phyloP scores from a whole-genome alignment of 345 rosid species.

The Rhodamnia argentea region DNA sequence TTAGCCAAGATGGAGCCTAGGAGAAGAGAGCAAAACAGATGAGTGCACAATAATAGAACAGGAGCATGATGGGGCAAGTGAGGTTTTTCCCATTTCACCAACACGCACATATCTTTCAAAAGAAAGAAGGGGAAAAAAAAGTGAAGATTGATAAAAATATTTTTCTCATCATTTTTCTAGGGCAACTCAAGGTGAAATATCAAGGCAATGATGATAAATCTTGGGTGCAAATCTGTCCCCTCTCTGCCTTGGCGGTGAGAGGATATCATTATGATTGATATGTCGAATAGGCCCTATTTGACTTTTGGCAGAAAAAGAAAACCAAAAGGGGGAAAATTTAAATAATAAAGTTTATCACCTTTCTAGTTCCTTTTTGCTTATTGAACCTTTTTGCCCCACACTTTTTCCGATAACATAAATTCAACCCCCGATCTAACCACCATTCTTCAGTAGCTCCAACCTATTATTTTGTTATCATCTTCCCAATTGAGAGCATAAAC shows the following conservation, averaged over 20 bases:
- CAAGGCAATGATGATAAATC: constrained; percentile 82
- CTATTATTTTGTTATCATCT: constrained; percentile 31
- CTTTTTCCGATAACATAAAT: neutral
- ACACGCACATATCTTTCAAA: neutral
- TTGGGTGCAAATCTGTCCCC: constrained; percentile 66
- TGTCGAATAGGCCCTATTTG: constrained; percentile 51
- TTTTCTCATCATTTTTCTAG: neutral
- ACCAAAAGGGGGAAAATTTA: neutral
- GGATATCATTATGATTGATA: constrained; percentile 60
- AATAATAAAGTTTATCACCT: neutral
- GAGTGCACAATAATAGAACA: constrained; percentile 20
- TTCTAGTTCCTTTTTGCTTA: neutral
- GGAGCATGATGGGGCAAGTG: neutral
- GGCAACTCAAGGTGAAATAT: constrained; percentile 9
- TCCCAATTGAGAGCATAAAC: constrained; percentile 14
- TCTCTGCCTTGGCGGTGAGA: constrained; percentile 50
- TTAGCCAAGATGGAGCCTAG: neutral
- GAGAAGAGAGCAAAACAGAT: neutral
- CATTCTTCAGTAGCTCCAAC: constrained; percentile 40
- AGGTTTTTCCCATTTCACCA: neutral
- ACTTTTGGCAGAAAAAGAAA: constrained; percentile 25
- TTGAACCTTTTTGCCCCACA: neutral
- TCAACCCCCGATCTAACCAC: constrained; percentile 31
- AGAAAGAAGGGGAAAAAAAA: neutral
- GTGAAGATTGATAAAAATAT: neutral